phyloP scores from a whole-genome alignment of 345 rosid genomes.

The Pistacia vera region DNA sequence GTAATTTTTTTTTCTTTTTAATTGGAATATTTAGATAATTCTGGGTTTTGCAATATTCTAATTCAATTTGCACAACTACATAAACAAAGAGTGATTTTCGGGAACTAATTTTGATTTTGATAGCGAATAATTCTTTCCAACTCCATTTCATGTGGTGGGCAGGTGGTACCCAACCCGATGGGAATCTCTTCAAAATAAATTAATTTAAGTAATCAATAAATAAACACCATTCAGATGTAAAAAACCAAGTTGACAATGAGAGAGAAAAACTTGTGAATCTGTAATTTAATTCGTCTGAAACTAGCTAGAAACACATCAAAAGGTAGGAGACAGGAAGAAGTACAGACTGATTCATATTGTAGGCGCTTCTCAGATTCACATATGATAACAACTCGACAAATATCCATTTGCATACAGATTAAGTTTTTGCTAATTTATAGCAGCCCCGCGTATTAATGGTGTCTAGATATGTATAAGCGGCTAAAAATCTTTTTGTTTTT shows the following conservation, averaged over 20 bases:
- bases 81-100: background rate
- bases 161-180: slow-evolving; percentile 13
- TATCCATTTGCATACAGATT: slow-evolving; percentile 12
- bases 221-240: too few relatives aligned
- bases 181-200: slow-evolving; percentile 14
- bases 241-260: background rate
- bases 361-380: slow-evolving; percentile 22
- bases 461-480: background rate
- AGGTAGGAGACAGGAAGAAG: background rate
- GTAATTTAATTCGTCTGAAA: slow-evolving; percentile 10
- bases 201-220: too few relatives aligned
- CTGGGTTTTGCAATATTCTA: too few relatives aligned
- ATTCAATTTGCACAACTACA: background rate
- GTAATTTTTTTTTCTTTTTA: too few relatives aligned
- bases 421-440: background rate
- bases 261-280: background rate
- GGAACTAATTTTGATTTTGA: background rate
- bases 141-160: background rate
- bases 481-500: too few relatives aligned
- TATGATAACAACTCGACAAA: slow-evolving; percentile 33
- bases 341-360: slow-evolving; percentile 1
- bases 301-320: background rate
- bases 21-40: too few relatives aligned
- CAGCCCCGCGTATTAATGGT: background rate
- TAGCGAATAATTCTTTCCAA: background rate